phyloP scores from a whole-genome alignment of 129 eudicot species.

The Lactuca saligna region DNA sequence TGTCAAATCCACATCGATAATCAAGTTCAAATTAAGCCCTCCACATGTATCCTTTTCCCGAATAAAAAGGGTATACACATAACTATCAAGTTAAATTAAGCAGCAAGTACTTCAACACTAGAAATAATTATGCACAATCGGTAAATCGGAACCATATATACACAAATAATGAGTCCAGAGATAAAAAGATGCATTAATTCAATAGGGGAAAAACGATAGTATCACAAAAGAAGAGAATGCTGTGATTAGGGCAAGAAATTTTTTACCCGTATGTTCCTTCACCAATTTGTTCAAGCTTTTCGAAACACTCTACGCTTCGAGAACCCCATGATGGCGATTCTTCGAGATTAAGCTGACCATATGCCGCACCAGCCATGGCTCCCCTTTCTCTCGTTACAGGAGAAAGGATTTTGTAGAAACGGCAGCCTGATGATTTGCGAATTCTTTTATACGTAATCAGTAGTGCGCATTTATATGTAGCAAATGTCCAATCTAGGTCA shows the following conservation, averaged over 20 bases:
- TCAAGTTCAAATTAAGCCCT: not conserved
- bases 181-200: not conserved
- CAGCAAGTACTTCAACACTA: not conserved
- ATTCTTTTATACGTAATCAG: not conserved
- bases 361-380: constrained; percentile 41
- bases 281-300: constrained; percentile 51
- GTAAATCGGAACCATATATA: constrained; percentile 14
- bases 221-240: constrained; percentile 4
- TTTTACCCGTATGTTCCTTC: constrained; percentile 50
- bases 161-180: not conserved
- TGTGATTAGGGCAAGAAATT: constrained; percentile 24
- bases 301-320: constrained; percentile 47
- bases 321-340: constrained; percentile 46
- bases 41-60: not conserved
- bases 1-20: not conserved
- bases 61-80: not conserved
- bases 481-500: constrained; percentile 12
- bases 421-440: constrained; percentile 12
- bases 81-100: not conserved
- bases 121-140: not conserved
- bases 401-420: constrained; percentile 7
- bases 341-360: constrained; percentile 40
- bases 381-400: constrained; percentile 7
- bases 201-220: not conserved
- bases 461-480: not conserved